These are phyloP conservation scores for Chalaropsis ovoidea DNA, from an alignment of 2,329 filamentous ascomycete species.

Conservation along the genomic window DNA sequence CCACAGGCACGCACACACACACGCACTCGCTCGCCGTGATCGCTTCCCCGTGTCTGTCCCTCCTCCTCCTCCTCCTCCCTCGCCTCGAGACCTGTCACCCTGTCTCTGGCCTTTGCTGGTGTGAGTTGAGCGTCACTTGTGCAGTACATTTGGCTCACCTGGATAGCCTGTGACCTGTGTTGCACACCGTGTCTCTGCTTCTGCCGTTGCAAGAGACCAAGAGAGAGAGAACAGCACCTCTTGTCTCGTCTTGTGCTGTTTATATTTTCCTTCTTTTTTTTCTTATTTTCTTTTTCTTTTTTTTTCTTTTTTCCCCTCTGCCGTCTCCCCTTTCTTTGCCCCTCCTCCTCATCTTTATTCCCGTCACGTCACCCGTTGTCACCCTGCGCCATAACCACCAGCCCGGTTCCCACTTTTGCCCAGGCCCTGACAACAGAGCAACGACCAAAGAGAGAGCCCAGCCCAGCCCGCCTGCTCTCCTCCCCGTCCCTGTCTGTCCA, in stretches of 20 bases:
- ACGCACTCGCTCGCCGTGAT: not conserved
- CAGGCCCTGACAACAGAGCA: constrained; percentile 9
- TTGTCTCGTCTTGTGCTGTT: not conserved
- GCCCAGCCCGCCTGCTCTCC: constrained; percentile 15
- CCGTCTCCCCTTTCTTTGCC: not conserved
- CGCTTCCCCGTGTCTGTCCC: not conserved
- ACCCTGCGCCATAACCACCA: constrained; percentile 12
- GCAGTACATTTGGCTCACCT: constrained; percentile 3
- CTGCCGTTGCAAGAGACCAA: not conserved
- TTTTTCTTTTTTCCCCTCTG: not conserved
- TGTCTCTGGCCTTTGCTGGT: constrained; percentile 1
- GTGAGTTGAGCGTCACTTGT: constrained; percentile 5
- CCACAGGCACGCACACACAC: not conserved
- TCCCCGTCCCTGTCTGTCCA: constrained; percentile 4
- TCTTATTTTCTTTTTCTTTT: too few species aligned
- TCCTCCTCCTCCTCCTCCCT: constrained; percentile 8
- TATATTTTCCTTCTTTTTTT: not conserved
- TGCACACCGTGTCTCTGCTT: constrained; percentile 13
- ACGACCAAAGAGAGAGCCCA: constrained; percentile 12
- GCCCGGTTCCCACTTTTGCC: constrained; percentile 11
- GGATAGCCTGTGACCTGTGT: not conserved
- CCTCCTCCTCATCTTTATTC: not conserved
- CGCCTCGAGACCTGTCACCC: constrained; percentile 2
- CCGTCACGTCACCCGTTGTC: constrained; percentile 4
- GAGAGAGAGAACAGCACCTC: not conserved